Base-by-base conservation (phyloP, 2,329 filamentous ascomycete genomes). In the Cercospora sesami region DNA sequence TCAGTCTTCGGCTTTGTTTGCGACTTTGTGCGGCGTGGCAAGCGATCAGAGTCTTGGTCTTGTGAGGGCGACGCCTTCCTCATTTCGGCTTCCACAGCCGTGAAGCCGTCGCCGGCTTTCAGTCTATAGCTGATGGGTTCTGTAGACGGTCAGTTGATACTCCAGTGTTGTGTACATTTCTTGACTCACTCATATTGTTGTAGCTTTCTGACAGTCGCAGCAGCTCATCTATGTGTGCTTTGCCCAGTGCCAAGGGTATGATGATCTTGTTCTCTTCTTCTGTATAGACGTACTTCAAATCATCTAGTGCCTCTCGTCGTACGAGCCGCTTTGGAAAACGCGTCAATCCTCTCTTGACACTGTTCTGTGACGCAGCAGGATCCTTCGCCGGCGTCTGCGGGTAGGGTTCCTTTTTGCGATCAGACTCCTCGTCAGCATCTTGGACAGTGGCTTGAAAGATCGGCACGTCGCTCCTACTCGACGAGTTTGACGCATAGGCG, bases 221-320 rank as follows among this genome's bases (percentile, higher is more conserved):
- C n/a, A 61, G 59, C 33, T 61, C 59, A 33, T 61, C 59, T 7
- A 61, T 61, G 36, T 61, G 59, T 61, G 59, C 59, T 45, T 45
- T 61, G 36, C 59, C 59, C 5, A 61, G 21, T 26, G 59, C 59
- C 31, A 61, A 45, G 9, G 59, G 59, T 23, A 61, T 39, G 2
- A 61, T 45, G 23, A 61, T 39, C 16, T 39, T 39, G 21, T 39
- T 28, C 23, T 61, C 59, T 39, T 61, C 59, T 45, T 61, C 59
- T 45, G 59, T 61, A 21, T 39, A 61, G 18, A 45, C 14, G 23
- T 45, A 61, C 23, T 61, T 39, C 9, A 39, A 21, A 18, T 61
- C 59, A 4, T 61, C 31, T 7, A 61, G 59, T 61, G 59, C 59
- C 36, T 61, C 59, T n/a, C 36, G 59, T 16, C 59, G 31, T 2